phyloP scores from a whole-genome alignment of 257 asterid genomes.

The Jacaranda mimosifolia region DNA sequence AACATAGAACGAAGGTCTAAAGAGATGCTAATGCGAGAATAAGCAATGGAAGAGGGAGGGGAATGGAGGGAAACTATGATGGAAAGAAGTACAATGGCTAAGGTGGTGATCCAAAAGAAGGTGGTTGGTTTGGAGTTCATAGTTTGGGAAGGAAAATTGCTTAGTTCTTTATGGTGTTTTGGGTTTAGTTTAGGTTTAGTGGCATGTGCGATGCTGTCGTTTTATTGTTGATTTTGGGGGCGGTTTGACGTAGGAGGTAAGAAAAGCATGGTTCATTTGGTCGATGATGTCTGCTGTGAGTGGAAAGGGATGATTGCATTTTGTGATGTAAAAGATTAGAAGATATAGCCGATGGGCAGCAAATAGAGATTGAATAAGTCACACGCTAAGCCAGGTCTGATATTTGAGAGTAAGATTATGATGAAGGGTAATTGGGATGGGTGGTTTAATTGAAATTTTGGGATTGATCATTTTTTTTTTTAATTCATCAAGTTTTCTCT shows the following conservation, averaged over 20 bases:
- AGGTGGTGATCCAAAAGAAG: slow-evolving; percentile 62
- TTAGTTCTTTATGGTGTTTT: slow-evolving; percentile 24
- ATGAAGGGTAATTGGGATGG: slow-evolving; percentile 1
- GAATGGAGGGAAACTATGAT: slow-evolving; percentile 45
- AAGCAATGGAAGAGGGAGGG: slow-evolving; percentile 15
- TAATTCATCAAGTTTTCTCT: too few species aligned
- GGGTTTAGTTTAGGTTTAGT: slow-evolving; percentile 25
- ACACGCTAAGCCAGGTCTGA: slow-evolving; percentile 63
- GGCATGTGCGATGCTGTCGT: slow-evolving; percentile 27
- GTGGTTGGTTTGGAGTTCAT: slow-evolving; percentile 56
- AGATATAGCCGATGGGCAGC: slow-evolving; percentile 45
- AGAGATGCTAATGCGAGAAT: background rate
- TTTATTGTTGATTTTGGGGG: slow-evolving; percentile 24
- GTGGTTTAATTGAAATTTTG: background rate
- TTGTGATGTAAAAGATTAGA: slow-evolving; percentile 25
- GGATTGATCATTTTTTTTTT: background rate
- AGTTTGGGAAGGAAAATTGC: slow-evolving; percentile 28
- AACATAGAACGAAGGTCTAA: background rate
- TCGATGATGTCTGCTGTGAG: background rate
- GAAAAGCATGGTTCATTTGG: slow-evolving; percentile 52
- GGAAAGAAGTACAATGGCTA: slow-evolving; percentile 55
- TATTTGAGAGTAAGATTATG: background rate
- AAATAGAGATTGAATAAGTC: slow-evolving; percentile 60
- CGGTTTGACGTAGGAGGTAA: slow-evolving; percentile 64
- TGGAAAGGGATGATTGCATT: slow-evolving; percentile 38